Evolutionary conservation across 345 rosid genomes (phyloP).

Genomic region (Salix caprea): DNA sequence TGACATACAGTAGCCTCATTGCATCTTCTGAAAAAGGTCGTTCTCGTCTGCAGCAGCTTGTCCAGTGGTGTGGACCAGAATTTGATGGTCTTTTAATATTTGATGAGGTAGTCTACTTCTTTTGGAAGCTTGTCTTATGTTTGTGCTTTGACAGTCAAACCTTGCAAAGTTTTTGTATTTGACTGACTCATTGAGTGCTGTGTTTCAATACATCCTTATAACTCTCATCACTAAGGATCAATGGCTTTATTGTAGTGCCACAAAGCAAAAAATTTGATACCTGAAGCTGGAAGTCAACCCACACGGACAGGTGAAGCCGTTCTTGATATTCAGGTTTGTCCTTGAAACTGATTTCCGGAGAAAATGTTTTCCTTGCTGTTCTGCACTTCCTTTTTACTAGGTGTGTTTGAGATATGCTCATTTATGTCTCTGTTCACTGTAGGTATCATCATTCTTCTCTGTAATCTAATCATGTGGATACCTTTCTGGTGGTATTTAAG

Average conservation of each 20-base stretch:
- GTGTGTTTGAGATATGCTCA: neutral
- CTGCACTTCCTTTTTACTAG: neutral
- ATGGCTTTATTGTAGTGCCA: constrained; percentile 70
- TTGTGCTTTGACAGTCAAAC: constrained; percentile 5
- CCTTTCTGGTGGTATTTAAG: neutral
- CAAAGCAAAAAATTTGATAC: constrained; percentile 96
- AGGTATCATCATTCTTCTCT: neutral
- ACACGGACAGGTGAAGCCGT: constrained; percentile 98
- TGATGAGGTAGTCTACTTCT: constrained; percentile 62
- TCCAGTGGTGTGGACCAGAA: constrained; percentile 90
- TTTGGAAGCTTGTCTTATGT: constrained; percentile 15
- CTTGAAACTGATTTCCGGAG: constrained; percentile 17
- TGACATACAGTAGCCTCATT: constrained; percentile 95
- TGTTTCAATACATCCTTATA: constrained; percentile 20
- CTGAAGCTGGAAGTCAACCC: constrained; percentile 99
- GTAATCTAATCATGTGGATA: neutral
- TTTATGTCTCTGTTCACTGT: neutral
- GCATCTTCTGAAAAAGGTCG: constrained; percentile 99
- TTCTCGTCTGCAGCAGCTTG: constrained; percentile 97
- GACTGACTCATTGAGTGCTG: constrained; percentile 14
- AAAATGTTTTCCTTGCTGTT: neutral
- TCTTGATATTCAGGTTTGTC: constrained; percentile 87
- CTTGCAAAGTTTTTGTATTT: constrained; percentile 6
- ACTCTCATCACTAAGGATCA: constrained; percentile 31
- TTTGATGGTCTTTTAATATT: constrained; percentile 88